These are phyloP conservation scores for Pleurotus salmoneostramineus DNA, from an alignment of 768 basidiomycete genomes.

Conservation along the genomic window DNA sequence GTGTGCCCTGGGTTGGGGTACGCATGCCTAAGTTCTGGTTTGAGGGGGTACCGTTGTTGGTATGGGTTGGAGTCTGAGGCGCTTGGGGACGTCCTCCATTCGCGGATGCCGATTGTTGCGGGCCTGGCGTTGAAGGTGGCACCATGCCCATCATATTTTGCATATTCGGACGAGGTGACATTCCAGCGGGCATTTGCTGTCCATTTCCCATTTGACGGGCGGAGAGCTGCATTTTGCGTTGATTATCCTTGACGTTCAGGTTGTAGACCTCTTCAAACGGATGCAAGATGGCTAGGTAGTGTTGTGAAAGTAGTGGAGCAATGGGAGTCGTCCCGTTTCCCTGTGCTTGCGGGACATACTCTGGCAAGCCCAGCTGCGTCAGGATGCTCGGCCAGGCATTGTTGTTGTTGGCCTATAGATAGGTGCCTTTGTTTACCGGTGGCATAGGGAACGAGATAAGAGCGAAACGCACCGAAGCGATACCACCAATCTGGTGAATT, in stretches of 20 bases:
- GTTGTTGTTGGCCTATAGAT: conserved; percentile 39
- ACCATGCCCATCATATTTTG: conserved; percentile 16
- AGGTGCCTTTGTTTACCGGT: conserved; percentile 9
- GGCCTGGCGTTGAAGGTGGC: not conserved
- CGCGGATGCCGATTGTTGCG: conserved; percentile 1
- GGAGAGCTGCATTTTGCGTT: conserved; percentile 47
- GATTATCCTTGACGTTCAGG: conserved; percentile 57
- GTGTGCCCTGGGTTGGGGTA: conserved; percentile 16
- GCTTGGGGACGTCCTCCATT: conserved; percentile 11
- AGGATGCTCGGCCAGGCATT: conserved; percentile 55
- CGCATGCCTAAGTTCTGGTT: not conserved
- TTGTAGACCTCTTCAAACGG: conserved; percentile 74
- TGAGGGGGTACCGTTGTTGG: not conserved
- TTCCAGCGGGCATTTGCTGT: conserved; percentile 18
- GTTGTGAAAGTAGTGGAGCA: conserved; percentile 47
- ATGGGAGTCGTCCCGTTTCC: conserved; percentile 44
- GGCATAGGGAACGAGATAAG: conserved; percentile 10
- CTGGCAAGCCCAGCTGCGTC: conserved; percentile 57
- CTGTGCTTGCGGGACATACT: conserved; percentile 44
- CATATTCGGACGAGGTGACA: conserved; percentile 16
- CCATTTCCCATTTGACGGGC: conserved; percentile 33
- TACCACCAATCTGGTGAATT: conserved; percentile 60
- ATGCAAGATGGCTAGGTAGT: conserved; percentile 58
- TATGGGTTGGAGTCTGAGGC: conserved; percentile 19
- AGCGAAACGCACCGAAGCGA: conserved; percentile 45